Evolutionary conservation across 1,284 basidiomycete species (phyloP), one percentile per base, ranked within the genome.

Genomic region (Cryptococcus maquisensis): DNA sequence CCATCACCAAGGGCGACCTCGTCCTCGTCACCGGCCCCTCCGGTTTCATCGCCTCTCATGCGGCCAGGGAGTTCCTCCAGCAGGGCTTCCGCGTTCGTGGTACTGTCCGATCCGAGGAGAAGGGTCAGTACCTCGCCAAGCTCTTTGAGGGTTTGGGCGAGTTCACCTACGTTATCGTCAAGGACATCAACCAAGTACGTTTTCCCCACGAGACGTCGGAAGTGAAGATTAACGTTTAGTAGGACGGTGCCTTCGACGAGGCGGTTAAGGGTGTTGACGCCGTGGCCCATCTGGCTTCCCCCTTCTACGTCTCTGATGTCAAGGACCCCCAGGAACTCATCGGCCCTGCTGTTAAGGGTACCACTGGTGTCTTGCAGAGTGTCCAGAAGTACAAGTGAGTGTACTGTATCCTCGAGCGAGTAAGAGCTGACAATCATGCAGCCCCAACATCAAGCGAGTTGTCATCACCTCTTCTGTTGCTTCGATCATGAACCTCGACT

Each of bases 191-290:
- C 23, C 75, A 78, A 71, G 80, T 81, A 50, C 50, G 64, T 52
- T 42, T 18, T 15, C 7, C 21, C 37, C 16, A 32, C 28, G 28
- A 4, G 15, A 20, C n/a, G 40, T n/a, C 12, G 13, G 18, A 10
- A 1, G 44, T 18, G n/a, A 32, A 32, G 28, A 32, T 10, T 32
- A 10, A 32, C 10, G 28, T 32, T 9, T 15, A 20, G 23, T 35
- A 82, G 81, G 79, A 81, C n/a, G 83, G 82, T 23, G 83, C 81
- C 2, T 87, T 86, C 61, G 84, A 86, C 64, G 81, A 84, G 43
- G 84, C 83, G 0, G 83, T 86, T 35, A 82, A 82, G 64, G 84
- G 78, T 8, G 81, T 87, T 4, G 82, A 84, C 60, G 84, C 77
- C 2, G 81, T 87, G 18, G 64, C 69, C 18, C 55, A 59, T 48